Percentiles rank a stretch among this genome's conserved stretches.
phyloP scores from a whole-genome alignment of 2,329 filamentous ascomycete genomes.

The Aspergillus felis region DNA sequence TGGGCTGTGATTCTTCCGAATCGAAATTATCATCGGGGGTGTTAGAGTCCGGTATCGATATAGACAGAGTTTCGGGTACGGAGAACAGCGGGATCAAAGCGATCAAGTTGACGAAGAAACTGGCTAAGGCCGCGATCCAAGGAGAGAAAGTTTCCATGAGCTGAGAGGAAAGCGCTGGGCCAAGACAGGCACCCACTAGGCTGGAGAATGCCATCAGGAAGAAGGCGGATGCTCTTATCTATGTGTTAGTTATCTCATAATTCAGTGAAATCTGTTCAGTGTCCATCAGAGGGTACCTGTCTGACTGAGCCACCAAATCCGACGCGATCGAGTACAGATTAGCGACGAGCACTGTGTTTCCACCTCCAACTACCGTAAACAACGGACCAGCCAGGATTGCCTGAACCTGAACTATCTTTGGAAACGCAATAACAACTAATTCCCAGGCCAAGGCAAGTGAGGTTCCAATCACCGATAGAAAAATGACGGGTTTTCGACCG shows the following conservation, averaged over 20 bases:
- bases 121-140: neutral
- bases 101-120: neutral
- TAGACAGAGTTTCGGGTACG: neutral
- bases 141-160: neutral
- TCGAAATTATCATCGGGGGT: neutral
- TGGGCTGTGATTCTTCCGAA: neutral
- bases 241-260: neutral
- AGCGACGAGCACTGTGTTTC: conserved; percentile 5
- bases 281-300: conserved; percentile 1
- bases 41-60: neutral
- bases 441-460: neutral
- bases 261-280: neutral
- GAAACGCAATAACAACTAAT: neutral
- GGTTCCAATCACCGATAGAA: neutral
- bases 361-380: conserved; percentile 4
- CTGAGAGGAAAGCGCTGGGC: neutral
- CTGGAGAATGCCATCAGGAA: neutral
- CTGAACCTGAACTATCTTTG: neutral
- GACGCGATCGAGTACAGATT: conserved; percentile 8
- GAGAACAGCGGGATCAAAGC: neutral
- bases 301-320: conserved; percentile 3
- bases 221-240: neutral
- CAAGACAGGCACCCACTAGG: neutral
- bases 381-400: neutral
- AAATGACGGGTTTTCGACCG: neutral